Evolutionary conservation across 2,329 filamentous ascomycete species (phyloP).

Genomic region (Macrophomina tecta): DNA sequence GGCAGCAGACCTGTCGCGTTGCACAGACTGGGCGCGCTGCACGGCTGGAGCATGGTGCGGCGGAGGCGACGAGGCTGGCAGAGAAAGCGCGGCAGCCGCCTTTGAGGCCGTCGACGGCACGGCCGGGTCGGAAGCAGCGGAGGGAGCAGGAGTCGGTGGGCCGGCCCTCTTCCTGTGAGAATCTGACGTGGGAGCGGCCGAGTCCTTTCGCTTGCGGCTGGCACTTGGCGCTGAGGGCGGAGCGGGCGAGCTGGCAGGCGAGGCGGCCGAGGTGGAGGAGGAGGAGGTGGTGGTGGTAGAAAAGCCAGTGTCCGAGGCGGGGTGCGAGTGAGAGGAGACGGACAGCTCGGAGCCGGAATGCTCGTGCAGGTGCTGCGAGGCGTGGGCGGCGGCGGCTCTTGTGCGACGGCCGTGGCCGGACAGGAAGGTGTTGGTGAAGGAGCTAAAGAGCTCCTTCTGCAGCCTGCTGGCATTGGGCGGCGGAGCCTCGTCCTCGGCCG

Average conservation of each 20-base stretch:
- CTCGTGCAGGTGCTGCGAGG: conserved; percentile 18
- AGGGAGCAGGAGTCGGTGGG: background rate
- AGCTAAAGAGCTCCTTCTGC: conserved; percentile 25
- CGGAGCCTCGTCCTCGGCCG: conserved; percentile 25
- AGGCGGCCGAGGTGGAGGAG: conserved; percentile 23
- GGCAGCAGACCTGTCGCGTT: conserved; percentile 7
- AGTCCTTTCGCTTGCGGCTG: conserved; percentile 27
- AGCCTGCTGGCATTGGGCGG: conserved; percentile 21
- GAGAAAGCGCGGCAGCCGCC: background rate
- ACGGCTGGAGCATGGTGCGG: conserved; percentile 5
- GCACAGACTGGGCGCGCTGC: conserved; percentile 5
- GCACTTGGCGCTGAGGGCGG: conserved; percentile 7
- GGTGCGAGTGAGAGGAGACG: background rate
- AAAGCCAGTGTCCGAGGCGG: conserved; percentile 18
- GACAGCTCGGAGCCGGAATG: conserved; percentile 17
- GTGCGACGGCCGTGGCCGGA: conserved; percentile 21
- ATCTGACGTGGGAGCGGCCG: conserved; percentile 21
- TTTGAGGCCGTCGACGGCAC: background rate
- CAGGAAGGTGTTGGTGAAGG: conserved; percentile 27
- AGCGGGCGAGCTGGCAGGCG: conserved; percentile 25
- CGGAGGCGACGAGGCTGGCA: conserved; percentile 10
- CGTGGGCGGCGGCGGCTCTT: conserved; percentile 2
- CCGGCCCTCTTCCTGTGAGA: conserved; percentile 15
- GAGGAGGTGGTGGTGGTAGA: conserved; percentile 11
- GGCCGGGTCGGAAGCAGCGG: conserved; percentile 14